Conservation (phyloP, 2,329 filamentous ascomycete species). For the Claviceps paspali region DNA sequence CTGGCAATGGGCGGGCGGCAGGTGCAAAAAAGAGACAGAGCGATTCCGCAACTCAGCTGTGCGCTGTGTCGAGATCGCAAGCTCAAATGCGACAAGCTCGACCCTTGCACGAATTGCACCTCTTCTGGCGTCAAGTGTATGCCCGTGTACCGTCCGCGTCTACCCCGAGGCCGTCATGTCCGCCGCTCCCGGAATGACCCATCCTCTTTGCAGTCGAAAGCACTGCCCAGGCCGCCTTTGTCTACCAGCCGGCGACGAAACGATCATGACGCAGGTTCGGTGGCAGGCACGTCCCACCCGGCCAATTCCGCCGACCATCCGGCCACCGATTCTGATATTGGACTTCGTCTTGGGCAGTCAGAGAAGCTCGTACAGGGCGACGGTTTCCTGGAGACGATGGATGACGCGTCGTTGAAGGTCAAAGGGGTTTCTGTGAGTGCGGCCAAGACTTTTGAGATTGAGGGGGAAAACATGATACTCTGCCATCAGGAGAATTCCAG, state of each 20-base stretch:
- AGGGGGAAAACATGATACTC: no score
- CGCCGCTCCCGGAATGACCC: conserved; percentile 3
- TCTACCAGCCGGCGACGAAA: background rate
- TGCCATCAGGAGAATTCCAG: no score
- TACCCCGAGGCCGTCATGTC: conserved; percentile 9
- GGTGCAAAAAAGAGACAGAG: conserved; percentile 1
- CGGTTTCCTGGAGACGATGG: background rate
- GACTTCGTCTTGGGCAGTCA: background rate
- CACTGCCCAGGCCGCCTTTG: background rate
- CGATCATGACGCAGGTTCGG: background rate
- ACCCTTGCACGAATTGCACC: conserved; percentile 10
- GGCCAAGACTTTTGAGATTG: no score
- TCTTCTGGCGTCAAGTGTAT: conserved; percentile 7
- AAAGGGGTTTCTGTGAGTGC: background rate
- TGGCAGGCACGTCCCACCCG: background rate
- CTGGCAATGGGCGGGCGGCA: conserved; percentile 3
- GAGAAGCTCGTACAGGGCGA: background rate
- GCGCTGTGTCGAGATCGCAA: conserved; percentile 10
- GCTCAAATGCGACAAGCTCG: conserved; percentile 11
- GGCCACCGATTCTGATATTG: background rate
- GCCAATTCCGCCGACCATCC: background rate
- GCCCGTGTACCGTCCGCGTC: conserved; percentile 7
- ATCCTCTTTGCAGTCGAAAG: conserved; percentile 2
- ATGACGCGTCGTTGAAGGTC: background rate
- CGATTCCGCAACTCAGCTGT: conserved; percentile 7